Evolutionary conservation across 148 eudicot genomes (phyloP), one percentile per base, ranked within the genome.

Genomic region (Persicaria tinctoria): DNA sequence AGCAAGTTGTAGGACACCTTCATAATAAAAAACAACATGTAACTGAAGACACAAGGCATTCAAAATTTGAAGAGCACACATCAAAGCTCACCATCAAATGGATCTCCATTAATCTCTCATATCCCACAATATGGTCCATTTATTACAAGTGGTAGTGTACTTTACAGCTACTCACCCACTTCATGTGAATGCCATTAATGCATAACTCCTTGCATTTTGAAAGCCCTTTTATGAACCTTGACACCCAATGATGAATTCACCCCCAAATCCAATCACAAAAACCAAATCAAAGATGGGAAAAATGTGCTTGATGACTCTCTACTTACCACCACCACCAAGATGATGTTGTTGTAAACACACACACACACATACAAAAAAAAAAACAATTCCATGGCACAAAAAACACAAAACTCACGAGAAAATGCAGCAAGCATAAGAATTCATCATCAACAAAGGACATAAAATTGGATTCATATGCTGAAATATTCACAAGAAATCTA

Each of bases 341-440:
- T 60, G 66, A 1, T 60, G 68, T 60, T 57, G 63, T 57, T 57
- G 63, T 17, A 57, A 57, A 8, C 63, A 23, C 3, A 12, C 41
- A 60, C 23, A 10, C 27, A 23, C 27, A 23, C 27, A 23, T 1
- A 23, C 27, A 23, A 23, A 46, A 66, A 23, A 46, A 66, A 41
- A 66, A 32, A 64, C 70, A 66, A 66, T 66, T 66, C 70, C 46
- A 60, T 72, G 38, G 47, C 78, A 60, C 56, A 54, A 74, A 76
- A 50, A 68, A 62, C 8, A 66, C 11, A 17, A 50, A 71, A 50
- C 74, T 71, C 74, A 71, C 74, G 74, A 71, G 74, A 71, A 71
- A 71, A 71, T 50, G 55, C 74, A 60, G 23, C 66, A 60, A 57
- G 59, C 44, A 56, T 46, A 46, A 46, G 54, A 18, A n/a, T n/a